Conservation (phyloP, 2,329 filamentous ascomycete species). For the Cercospora zeae-maydis region DNA sequence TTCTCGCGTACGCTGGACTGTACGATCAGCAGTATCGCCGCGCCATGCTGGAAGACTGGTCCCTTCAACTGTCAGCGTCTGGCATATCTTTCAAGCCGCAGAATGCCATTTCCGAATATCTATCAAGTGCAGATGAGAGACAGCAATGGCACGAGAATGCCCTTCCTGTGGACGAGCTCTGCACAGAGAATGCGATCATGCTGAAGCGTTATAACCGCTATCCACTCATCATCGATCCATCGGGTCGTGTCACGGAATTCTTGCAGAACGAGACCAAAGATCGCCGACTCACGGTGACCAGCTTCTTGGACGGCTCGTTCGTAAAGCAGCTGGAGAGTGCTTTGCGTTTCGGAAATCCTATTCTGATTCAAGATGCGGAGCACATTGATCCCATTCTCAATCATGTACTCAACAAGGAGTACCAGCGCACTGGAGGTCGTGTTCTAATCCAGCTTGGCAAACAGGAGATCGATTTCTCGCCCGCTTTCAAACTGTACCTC, state of each 20-base stretch:
- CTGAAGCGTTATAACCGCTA: conserved; percentile 98
- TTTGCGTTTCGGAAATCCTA: conserved; percentile 94
- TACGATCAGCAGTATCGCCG: conserved; percentile 99
- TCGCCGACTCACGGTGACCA: conserved; percentile 89
- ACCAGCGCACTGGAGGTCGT: conserved; percentile 96
- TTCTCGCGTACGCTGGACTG: conserved; percentile 92
- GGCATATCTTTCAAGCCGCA: conserved; percentile 89
- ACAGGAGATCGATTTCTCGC: conserved; percentile 98
- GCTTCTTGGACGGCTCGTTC: conserved; percentile 96
- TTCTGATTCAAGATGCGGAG: conserved; percentile 96
- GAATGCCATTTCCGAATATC: conserved; percentile 92
- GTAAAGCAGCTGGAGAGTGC: conserved; percentile 97
- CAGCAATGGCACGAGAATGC: conserved; percentile 92
- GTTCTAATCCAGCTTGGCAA: conserved; percentile 97
- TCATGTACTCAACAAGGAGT: conserved; percentile 98
- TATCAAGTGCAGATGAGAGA: conserved; percentile 93
- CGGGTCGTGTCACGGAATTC: conserved; percentile 90
- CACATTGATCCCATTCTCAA: conserved; percentile 96
- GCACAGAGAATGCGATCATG: conserved; percentile 97
- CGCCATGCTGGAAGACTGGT: conserved; percentile 96
- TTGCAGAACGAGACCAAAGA: conserved; percentile 92
- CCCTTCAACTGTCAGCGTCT: conserved; percentile 87
- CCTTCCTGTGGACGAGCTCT: conserved; percentile 91
- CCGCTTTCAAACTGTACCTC: conserved; percentile 89
- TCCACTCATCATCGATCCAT: conserved; percentile 96